phyloP scores from a whole-genome alignment of 176 grass and related monocot species.

The Carex littledalei region DNA sequence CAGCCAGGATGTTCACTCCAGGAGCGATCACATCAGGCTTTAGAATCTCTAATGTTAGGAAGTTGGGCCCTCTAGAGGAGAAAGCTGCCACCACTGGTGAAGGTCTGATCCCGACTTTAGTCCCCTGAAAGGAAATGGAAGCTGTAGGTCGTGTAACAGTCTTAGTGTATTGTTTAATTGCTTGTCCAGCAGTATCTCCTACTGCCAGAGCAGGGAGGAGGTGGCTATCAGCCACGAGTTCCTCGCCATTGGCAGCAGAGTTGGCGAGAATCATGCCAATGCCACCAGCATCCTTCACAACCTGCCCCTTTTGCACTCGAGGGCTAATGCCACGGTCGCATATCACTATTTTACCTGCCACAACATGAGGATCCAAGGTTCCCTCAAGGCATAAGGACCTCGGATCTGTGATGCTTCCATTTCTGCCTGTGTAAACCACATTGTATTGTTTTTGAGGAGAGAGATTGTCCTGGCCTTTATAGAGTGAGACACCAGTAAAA shows the following conservation, averaged over 20 bases:
- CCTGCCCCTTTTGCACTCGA: constrained; percentile 93
- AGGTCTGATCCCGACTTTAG: constrained; percentile 80
- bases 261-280: constrained; percentile 84
- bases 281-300: constrained; percentile 77
- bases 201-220: constrained; percentile 81
- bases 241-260: constrained; percentile 68
- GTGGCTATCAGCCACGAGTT: constrained; percentile 97
- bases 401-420: constrained; percentile 53
- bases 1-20: constrained; percentile 89
- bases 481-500: constrained; percentile 81
- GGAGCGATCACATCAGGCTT: constrained; percentile 83
- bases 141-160: constrained; percentile 42
- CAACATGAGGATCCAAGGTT: constrained; percentile 40
- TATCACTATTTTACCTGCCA: constrained; percentile 83
- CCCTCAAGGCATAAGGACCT: constrained; percentile 88
- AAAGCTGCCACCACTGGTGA: constrained; percentile 91
- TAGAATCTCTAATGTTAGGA: constrained; percentile 85
- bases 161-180: constrained; percentile 60
- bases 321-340: constrained; percentile 89
- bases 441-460: constrained; percentile 46
- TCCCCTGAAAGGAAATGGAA: constrained; percentile 66
- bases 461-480: constrained; percentile 40
- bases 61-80: constrained; percentile 81
- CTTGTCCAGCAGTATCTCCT: constrained; percentile 43
- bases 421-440: constrained; percentile 64